phyloP scores from a whole-genome alignment of 768 basidiomycete species.

The Boletus edulis region DNA sequence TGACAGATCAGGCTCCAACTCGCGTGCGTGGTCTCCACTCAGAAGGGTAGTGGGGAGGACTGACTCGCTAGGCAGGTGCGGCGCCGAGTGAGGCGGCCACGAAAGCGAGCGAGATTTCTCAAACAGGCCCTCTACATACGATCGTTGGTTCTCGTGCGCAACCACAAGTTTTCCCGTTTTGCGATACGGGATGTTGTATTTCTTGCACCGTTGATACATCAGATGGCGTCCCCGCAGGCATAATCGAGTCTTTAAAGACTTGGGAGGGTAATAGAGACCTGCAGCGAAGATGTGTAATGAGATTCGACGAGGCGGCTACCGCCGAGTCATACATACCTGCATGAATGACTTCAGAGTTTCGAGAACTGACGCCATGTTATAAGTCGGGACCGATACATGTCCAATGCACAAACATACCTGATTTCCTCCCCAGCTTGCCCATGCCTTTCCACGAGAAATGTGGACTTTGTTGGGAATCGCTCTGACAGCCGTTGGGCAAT shows the following conservation, averaged over 20 bases:
- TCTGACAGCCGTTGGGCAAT: conserved; percentile 73
- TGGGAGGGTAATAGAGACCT: conserved; percentile 83
- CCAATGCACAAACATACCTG: conserved; percentile 45
- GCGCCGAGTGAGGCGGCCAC: conserved; percentile 45
- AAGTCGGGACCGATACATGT: background rate
- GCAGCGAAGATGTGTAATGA: conserved; percentile 1
- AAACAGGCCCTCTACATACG: conserved; percentile 71
- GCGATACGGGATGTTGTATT: conserved; percentile 59
- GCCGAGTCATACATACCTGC: conserved; percentile 56
- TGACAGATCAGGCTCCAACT: conserved; percentile 84
- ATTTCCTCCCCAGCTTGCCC: conserved; percentile 77
- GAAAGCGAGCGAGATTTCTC: conserved; percentile 54
- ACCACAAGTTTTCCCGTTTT: conserved; percentile 91
- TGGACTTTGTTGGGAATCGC: conserved; percentile 64
- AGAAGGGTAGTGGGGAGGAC: conserved; percentile 69
- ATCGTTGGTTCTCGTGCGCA: conserved; percentile 60
- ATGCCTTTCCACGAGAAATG: conserved; percentile 81
- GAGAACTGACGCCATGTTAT: conserved; percentile 50
- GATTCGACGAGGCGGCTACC: background rate
- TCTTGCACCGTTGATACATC: conserved; percentile 73
- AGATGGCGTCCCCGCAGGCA: conserved; percentile 85
- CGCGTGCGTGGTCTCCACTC: conserved; percentile 59
- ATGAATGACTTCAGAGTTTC: conserved; percentile 96
- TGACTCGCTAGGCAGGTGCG: conserved; percentile 22
- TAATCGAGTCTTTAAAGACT: conserved; percentile 81